phyloP scores from a whole-genome alignment of 139 green algal genomes.

The Chlorella sorokiniana region DNA sequence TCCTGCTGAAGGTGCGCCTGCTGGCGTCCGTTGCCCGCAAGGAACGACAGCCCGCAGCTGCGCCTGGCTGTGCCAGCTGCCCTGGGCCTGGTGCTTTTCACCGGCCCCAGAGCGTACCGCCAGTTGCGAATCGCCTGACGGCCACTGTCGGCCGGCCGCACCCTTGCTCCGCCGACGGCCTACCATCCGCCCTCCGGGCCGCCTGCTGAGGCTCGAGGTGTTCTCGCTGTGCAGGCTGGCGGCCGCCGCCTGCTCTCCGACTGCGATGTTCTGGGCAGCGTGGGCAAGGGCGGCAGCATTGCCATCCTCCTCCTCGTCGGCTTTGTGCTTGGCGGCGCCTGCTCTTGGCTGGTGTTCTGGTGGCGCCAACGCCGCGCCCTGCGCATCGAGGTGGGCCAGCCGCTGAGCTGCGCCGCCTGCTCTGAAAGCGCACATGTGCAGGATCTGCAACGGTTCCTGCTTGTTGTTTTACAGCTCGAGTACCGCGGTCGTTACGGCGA shows the following conservation, averaged over 20 bases:
- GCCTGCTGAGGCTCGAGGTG: no score
- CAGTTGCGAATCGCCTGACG: no score
- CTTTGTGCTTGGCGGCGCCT: constrained; percentile 11
- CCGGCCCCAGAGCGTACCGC: no score
- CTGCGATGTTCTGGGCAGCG: constrained; percentile 17
- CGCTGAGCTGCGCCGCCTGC: not conserved
- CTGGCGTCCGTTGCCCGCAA: not conserved
- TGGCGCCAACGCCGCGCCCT: not conserved
- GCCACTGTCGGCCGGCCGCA: no score
- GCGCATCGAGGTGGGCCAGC: constrained; percentile 15
- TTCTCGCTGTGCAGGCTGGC: not conserved
- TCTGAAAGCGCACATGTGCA: not conserved
- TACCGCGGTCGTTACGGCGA: constrained; percentile 23
- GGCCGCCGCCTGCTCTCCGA: constrained; percentile 19
- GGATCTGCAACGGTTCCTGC: not conserved
- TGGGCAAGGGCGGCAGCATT: constrained; percentile 21
- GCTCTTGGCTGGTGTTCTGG: constrained; percentile 26
- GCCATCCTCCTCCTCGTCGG: constrained; percentile 32
- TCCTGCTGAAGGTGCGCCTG: not conserved
- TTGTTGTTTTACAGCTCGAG: constrained; percentile 4
- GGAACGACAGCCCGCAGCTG: not conserved
- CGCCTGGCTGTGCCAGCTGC: not conserved
- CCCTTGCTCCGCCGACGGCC: no score
- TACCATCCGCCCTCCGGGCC: no score
- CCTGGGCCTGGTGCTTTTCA: no score